A percentile compares a stretch with the other conserved stretches of the same genome.
These are phyloP conservation scores for Diaporthe australafricana DNA, from an alignment of 2,329 filamentous ascomycete genomes.

Conservation along the genomic window DNA sequence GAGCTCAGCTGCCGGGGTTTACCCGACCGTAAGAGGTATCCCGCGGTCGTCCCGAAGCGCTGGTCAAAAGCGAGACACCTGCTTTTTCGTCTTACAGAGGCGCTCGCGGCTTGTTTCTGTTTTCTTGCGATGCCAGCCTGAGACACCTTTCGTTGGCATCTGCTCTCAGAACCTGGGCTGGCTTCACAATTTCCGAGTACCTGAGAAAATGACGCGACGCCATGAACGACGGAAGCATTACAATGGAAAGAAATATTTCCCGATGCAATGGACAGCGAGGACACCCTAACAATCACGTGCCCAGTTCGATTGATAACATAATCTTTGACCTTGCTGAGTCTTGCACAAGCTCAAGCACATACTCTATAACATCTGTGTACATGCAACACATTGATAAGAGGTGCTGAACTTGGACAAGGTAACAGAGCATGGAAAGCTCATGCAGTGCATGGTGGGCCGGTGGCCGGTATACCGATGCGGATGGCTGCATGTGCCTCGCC, in stretches of 20 bases:
- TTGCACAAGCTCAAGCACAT: not conserved
- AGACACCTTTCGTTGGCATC: conserved; percentile 16
- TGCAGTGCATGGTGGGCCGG: not conserved
- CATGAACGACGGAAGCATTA: not conserved
- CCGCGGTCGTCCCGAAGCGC: not conserved
- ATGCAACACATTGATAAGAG: not conserved
- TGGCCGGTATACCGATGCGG: conserved; percentile 10
- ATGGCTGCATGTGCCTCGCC: conserved; percentile 27
- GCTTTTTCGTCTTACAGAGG: not conserved
- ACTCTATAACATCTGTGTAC: not conserved
- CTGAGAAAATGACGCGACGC: not conserved
- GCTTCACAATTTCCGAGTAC: not conserved
- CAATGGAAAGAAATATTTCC: not conserved
- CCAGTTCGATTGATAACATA: not conserved
- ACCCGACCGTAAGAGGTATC: not conserved
- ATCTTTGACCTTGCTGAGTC: not conserved
- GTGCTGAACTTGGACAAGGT: not conserved
- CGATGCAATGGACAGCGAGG: too few relatives aligned
- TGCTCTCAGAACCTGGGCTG: not conserved
- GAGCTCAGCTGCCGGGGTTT: too few relatives aligned
- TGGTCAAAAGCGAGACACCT: not conserved
- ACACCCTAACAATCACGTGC: not conserved
- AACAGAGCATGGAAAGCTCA: not conserved
- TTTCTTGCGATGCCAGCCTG: conserved; percentile 16
- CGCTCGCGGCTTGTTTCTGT: not conserved